Base-by-base conservation (phyloP, 2,329 filamentous ascomycete species). In the Hypoxylon rubiginosum region DNA sequence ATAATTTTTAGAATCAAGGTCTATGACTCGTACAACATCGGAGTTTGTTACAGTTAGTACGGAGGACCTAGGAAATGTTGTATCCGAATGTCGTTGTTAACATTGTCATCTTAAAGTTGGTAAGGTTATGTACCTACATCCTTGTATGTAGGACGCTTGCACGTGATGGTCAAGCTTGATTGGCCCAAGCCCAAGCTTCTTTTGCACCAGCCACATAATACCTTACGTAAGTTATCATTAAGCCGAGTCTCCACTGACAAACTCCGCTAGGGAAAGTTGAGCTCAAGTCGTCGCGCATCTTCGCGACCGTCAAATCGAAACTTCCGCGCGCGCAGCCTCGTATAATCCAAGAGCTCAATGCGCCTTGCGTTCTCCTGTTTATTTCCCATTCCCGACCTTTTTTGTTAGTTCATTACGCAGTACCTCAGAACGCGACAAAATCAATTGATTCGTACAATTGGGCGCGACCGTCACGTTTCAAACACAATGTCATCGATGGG, bases 401-500 rank as follows among this genome's bases (percentile, higher is more conserved):
- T 19, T 43, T 19, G 3, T 19, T 26, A 26, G 4, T 24, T 6
- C 43, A 48, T 6, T 48, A 48, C 43, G 10, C 4, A 48, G 2
- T 57, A 50, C 15, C 26, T 58, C 4, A 6, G 43, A 15, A 11
- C 13, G 39, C 43, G 11, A 28, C 4, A 4, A 24, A 28, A 59
- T 39, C 34, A 4, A 51, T 58, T 49, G 15, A 30, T 26, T 15
- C 10, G 19, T 17, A 36, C 32, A 62, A 69, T 66, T 58, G 50
- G 39, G 17, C 13, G 41, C 46, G 36, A 57, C 43, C 46, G 34
- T 56, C 39, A 43, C 15, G 6, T 19, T 43, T 43, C 21, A 43
- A 58, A 57, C 65, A 71, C 61, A 50, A 77, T 76, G 75, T 71
- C 75, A 39, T 57, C 70, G 57, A 78, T 82, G 76, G 75, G 76